These are phyloP conservation scores for Aspergillus pseudoviridinutans DNA, from an alignment of 2,329 filamentous ascomycete genomes.

Conservation along the genomic window DNA sequence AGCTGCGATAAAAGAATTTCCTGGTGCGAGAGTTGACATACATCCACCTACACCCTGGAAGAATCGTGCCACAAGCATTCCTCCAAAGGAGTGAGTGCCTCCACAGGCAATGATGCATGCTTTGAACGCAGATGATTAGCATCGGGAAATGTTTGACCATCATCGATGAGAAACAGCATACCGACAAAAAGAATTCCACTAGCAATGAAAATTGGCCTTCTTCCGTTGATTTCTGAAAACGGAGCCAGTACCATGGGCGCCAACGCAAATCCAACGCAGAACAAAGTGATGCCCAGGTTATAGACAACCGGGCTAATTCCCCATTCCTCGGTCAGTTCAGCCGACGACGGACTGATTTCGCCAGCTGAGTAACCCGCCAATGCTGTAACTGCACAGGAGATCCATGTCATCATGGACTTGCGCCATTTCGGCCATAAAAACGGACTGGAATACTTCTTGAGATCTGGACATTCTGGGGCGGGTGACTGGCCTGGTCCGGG, in stretches of 20 bases:
- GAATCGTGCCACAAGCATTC: slow-evolving; percentile 72
- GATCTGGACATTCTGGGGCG: slow-evolving; percentile 60
- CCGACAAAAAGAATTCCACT: slow-evolving; percentile 68
- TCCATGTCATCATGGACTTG: slow-evolving; percentile 66
- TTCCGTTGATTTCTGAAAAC: slow-evolving; percentile 82
- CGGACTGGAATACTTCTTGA: slow-evolving; percentile 65
- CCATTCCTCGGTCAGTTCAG: slow-evolving; percentile 64
- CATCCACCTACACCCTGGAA: slow-evolving; percentile 73
- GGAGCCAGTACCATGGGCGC: slow-evolving; percentile 87
- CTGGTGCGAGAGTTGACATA: slow-evolving; percentile 37
- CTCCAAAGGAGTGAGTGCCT: slow-evolving; percentile 63
- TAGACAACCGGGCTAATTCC: slow-evolving; percentile 61
- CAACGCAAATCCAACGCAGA: slow-evolving; percentile 74
- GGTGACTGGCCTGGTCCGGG: slow-evolving; percentile 27
- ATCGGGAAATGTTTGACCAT: neutral
- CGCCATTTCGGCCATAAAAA: slow-evolving; percentile 66
- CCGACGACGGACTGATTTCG: slow-evolving; percentile 67
- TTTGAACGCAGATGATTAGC: slow-evolving; percentile 17
- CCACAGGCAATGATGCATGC: slow-evolving; percentile 69
- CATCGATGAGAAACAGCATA: slow-evolving; percentile 12
- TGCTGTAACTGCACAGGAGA: slow-evolving; percentile 72
- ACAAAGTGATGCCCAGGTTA: slow-evolving; percentile 74
- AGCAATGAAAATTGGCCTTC: slow-evolving; percentile 74
- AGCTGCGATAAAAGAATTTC: neutral
- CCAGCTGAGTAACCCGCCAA: slow-evolving; percentile 79